A percentile compares a stretch with the other conserved stretches of the same genome.
These are phyloP conservation scores for Nemophila menziesii DNA, from an alignment of 257 asterid species.

Conservation along the genomic window DNA sequence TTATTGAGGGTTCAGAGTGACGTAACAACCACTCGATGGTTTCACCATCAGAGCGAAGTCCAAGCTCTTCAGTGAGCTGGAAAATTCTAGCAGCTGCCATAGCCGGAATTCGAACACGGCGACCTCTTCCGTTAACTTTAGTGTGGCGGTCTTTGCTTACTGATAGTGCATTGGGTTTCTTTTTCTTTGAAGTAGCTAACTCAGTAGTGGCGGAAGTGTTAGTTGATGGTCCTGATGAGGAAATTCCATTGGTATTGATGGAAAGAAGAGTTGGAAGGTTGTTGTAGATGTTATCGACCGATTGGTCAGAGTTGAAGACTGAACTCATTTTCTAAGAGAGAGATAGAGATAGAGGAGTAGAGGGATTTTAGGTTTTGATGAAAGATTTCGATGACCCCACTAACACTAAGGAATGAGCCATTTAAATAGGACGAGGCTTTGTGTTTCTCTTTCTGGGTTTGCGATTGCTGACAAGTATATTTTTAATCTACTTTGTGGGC, in stretches of 20 bases:
- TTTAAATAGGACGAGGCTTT: too few relatives aligned
- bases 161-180: too few relatives aligned
- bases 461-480: too few relatives aligned
- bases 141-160: constrained; percentile 28
- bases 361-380: not conserved
- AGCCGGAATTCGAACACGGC: constrained; percentile 37
- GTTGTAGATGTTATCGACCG: not conserved
- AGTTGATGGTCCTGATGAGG: not conserved
- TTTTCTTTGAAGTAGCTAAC: too few relatives aligned
- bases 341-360: too few relatives aligned
- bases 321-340: not conserved
- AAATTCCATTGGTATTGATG: not conserved
- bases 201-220: not conserved
- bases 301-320: not conserved
- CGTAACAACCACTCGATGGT: constrained; percentile 32
- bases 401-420: not conserved
- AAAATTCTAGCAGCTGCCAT: constrained; percentile 31
- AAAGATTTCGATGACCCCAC: not conserved
- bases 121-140: constrained; percentile 31
- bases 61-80: constrained; percentile 28
- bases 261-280: not conserved
- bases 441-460: not conserved
- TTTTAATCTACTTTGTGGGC: not conserved
- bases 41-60: constrained; percentile 31
- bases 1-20: constrained; percentile 31